Base-by-base conservation (phyloP, 257 asterid genomes). In the Lycium ferocissimum region DNA sequence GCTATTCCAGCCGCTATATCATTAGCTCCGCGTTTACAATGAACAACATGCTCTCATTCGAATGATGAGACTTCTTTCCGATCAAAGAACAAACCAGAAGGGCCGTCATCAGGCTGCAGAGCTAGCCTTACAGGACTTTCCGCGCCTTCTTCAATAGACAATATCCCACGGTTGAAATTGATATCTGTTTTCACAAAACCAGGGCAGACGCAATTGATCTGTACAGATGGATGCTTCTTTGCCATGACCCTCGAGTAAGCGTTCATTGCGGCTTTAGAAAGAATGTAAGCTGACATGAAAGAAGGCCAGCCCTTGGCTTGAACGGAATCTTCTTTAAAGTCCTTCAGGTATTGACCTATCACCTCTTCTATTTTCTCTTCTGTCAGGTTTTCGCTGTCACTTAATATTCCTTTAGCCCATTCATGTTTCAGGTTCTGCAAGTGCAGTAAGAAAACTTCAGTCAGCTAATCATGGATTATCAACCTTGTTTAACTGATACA, bases 191-290 rank as follows among this genome's bases (percentile, higher is more conserved):
- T 91, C 9, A 85, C 82, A 56, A 63, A 89, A 10, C 97, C 97
- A 47, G 95, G 95, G 63, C 94, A 90, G 37, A 89, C 87, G 1
- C 84, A 83, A 59, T 93, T 93, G 82, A 93, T 58, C 56, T 57
- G 9, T 4, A 89, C 14, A 18, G 45, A 81, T 2, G 90, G 89
- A 58, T 91, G 7, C 11, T 87, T 86, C 70, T 86, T 87, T 14
- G 95, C 91, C 9, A 62, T 7, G 15, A 87, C 38, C 85, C 88
- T 83, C 1, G 95, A 87, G 67, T 92, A 91, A 0, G 93, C 92
- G 79, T 89, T 92, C 85, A 94, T 3, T 15, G 93, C 92, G 81
- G 91, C 92, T 87, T 94, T 94, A 40, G 95, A 88, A 65, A 92
- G 80, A 53, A 85, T 87, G 62, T 94, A 93, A 14, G 94, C 92